phyloP scores from a whole-genome alignment of 202 grass and related monocot species.

The Cymbopogon flexuosus region DNA sequence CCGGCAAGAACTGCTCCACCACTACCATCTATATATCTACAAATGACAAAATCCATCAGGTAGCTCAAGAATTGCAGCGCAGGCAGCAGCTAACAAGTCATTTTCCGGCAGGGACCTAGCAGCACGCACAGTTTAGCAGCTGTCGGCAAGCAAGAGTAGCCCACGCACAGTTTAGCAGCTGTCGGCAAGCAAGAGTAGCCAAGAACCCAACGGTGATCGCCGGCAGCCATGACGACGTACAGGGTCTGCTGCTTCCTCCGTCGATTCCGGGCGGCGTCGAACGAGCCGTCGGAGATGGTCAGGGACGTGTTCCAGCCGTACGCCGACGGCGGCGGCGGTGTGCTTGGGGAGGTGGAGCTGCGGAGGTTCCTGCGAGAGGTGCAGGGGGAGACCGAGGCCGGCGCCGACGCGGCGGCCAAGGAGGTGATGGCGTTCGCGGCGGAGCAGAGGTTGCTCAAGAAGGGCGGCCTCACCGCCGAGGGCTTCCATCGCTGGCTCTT shows the following conservation, averaged over 20 bases:
- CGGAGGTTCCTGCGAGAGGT: constrained; percentile 53
- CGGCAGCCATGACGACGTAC: constrained; percentile 53
- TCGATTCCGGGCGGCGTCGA: constrained; percentile 50
- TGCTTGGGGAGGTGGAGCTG: constrained; percentile 51
- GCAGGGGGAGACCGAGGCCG: constrained; percentile 37
- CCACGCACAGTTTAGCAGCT: neutral
- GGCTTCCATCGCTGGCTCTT: constrained; percentile 59
- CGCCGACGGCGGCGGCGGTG: neutral
- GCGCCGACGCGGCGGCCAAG: constrained; percentile 20
- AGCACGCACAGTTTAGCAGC: too few relatives aligned
- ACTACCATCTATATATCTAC: neutral
- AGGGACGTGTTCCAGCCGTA: constrained; percentile 50
- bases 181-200: neutral
- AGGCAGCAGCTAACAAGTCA: neutral
- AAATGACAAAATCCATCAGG: neutral
- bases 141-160: too few relatives aligned
- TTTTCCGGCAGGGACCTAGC: neutral
- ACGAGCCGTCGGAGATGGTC: constrained; percentile 52
- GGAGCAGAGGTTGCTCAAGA: constrained; percentile 52
- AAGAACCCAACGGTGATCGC: neutral
- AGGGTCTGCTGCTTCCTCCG: constrained; percentile 69
- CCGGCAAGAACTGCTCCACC: constrained; percentile 11
- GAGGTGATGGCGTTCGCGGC: constrained; percentile 42
- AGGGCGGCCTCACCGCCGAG: constrained; percentile 48
- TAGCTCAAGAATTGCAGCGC: neutral